Percentiles rank a stretch among this genome's conserved stretches.
These are phyloP conservation scores for Silene latifolia DNA, from an alignment of 148 eudicot species.

Conservation along the genomic window DNA sequence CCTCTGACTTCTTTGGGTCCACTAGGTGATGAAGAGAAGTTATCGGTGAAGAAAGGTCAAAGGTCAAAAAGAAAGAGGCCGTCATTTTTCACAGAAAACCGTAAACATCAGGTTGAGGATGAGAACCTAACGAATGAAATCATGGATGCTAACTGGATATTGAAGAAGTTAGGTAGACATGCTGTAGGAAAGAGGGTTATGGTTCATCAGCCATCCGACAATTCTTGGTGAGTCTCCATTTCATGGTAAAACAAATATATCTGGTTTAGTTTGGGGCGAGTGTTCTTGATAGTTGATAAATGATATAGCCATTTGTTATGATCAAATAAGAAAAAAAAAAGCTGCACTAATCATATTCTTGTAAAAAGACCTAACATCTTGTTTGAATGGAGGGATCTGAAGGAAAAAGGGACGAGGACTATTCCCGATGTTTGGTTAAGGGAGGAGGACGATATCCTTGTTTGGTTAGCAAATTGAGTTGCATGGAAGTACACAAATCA, in stretches of 20 bases:
- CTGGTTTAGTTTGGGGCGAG: not conserved
- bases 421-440: too few species aligned
- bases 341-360: too few species aligned
- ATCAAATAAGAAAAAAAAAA: too few species aligned
- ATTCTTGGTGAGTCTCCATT: conserved; percentile 62
- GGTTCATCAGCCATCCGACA: conserved; percentile 76
- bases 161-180: conserved; percentile 84
- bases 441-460: too few species aligned
- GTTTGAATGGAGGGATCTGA: too few species aligned
- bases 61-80: conserved; percentile 88
- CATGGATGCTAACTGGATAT: conserved; percentile 76
- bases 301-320: too few species aligned
- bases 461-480: too few species aligned
- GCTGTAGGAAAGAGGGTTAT: conserved; percentile 91
- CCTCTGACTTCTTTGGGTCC: conserved; percentile 46
- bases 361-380: too few species aligned
- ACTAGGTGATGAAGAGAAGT: conserved; percentile 61
- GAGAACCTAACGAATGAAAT: conserved; percentile 46
- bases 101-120: conserved; percentile 36
- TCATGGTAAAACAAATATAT: not conserved
- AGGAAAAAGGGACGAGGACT: too few species aligned
- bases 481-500: too few species aligned
- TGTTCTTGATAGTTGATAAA: too few species aligned
- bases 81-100: conserved; percentile 36
- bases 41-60: conserved; percentile 65